Evolutionary conservation across 352 stramenopile genomes (phyloP).

Genomic region (Phytopythium aichiense): DNA sequence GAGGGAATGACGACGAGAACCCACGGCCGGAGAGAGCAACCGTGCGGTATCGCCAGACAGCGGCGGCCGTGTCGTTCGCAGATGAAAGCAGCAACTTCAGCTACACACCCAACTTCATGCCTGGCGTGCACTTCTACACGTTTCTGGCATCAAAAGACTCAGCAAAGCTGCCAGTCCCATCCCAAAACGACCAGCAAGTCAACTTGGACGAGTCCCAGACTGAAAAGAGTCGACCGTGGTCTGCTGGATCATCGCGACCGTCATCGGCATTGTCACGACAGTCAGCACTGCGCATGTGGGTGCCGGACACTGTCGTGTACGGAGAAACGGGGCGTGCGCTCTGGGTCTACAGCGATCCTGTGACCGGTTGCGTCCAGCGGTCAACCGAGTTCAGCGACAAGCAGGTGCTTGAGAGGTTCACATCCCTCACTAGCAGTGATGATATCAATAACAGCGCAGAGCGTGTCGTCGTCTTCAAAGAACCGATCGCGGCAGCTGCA

Average conservation of each 20-base stretch:
- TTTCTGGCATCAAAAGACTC: slow-evolving; percentile 60
- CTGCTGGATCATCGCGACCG: not conserved
- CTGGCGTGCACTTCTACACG: slow-evolving; percentile 76
- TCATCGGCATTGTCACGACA: not conserved
- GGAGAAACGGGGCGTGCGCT: slow-evolving; percentile 64
- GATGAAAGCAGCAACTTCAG: slow-evolving; percentile 41
- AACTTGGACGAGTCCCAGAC: not conserved
- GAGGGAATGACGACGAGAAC: not conserved
- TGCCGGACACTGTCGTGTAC: slow-evolving; percentile 81
- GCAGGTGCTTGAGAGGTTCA: slow-evolving; percentile 66
- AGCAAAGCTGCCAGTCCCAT: not conserved
- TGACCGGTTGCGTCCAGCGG: slow-evolving; percentile 55
- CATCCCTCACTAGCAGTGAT: slow-evolving; percentile 18
- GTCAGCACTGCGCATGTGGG: slow-evolving; percentile 47
- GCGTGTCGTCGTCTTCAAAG: slow-evolving; percentile 64
- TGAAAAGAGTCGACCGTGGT: not conserved
- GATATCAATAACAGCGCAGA: slow-evolving; percentile 20
- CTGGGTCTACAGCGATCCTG: slow-evolving; percentile 67
- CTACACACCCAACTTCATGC: slow-evolving; percentile 67
- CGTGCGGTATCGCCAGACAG: slow-evolving; percentile 50
- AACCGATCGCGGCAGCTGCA: slow-evolving; percentile 31
- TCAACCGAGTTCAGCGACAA: slow-evolving; percentile 66
- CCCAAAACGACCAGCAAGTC: not conserved
- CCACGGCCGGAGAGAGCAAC: slow-evolving; percentile 20
- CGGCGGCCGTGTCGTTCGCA: slow-evolving; percentile 54